Percentiles rank a stretch among this genome's conserved stretches.
Conservation (phyloP, 257 asterid genomes). For the Avicennia marina region DNA sequence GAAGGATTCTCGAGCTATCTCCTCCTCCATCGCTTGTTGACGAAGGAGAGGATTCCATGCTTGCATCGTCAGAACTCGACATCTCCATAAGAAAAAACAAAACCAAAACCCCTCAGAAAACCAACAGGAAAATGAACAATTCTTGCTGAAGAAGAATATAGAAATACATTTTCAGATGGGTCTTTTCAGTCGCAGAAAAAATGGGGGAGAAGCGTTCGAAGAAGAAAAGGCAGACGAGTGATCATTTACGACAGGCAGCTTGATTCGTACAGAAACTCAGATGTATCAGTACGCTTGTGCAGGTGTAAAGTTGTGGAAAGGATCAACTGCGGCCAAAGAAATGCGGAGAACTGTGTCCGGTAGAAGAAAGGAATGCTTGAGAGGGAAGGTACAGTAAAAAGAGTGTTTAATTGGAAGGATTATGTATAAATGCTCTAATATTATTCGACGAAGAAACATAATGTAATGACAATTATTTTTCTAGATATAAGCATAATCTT, state of each 20-base stretch:
- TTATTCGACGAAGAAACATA: too few relatives aligned
- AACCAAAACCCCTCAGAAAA: background rate
- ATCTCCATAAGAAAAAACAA: constrained; percentile 19
- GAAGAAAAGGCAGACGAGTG: constrained; percentile 16
- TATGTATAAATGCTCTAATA: too few relatives aligned
- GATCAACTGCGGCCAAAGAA: too few relatives aligned
- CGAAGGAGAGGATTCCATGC: constrained; percentile 21
- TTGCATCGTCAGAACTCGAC: constrained; percentile 21
- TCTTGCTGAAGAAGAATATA: constrained; percentile 9
- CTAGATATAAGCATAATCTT: too few relatives aligned
- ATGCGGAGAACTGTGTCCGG: too few relatives aligned
- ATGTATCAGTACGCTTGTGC: too few relatives aligned
- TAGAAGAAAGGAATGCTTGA: too few relatives aligned
- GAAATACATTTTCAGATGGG: background rate
- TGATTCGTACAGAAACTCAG: too few relatives aligned
- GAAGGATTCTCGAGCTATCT: constrained; percentile 26
- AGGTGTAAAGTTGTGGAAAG: too few relatives aligned
- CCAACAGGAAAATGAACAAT: background rate
- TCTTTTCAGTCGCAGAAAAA: background rate
- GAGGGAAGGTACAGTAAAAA: too few relatives aligned
- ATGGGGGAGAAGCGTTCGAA: constrained; percentile 9
- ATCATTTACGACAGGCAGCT: background rate
- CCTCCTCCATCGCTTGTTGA: constrained; percentile 17
- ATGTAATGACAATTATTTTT: too few relatives aligned
- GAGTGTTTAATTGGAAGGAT: too few relatives aligned